A percentile compares a stretch with the other conserved stretches of the same genome.
phyloP scores from a whole-genome alignment of 441 rosid genomes.

The Adansonia madagascariensis region DNA sequence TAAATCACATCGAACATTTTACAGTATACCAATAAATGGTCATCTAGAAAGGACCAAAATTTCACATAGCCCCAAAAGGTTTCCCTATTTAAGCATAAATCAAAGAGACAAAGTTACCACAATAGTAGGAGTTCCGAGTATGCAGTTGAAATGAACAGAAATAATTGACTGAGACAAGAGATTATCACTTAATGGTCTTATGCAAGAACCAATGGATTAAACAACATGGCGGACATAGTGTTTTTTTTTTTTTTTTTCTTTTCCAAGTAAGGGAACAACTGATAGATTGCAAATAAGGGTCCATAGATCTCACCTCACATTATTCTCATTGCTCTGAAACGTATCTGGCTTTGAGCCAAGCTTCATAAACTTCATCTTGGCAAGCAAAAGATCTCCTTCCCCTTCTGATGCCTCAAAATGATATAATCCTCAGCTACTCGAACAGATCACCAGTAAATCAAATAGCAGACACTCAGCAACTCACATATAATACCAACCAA shows the following conservation, averaged over 20 bases:
- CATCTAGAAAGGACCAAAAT: conserved; percentile 21
- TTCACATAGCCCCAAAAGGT: conserved; percentile 4
- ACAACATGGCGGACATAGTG: background rate
- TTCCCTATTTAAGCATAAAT: conserved; percentile 14
- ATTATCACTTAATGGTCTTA: conserved; percentile 11
- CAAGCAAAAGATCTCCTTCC: conserved; percentile 34
- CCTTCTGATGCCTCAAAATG: conserved; percentile 29
- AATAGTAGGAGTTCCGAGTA: background rate
- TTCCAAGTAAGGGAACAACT: conserved; percentile 12
- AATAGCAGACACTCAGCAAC: conserved; percentile 31
- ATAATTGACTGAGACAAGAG: background rate
- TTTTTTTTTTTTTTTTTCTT: background rate
- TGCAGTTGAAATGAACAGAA: conserved; percentile 24
- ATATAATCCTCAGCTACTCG: conserved; percentile 29
- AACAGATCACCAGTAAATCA: conserved; percentile 32
- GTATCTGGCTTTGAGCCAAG: conserved; percentile 87
- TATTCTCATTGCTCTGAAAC: conserved; percentile 58
- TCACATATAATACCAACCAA: conserved; percentile 40
- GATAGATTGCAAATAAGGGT: conserved; percentile 1
- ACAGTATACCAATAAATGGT: background rate
- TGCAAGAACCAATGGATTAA: conserved; percentile 17
- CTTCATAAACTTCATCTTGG: conserved; percentile 93
- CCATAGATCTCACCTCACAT: conserved; percentile 59
- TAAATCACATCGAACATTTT: conserved; percentile 21
- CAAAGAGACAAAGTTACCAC: conserved; percentile 14